Base-by-base conservation (phyloP, 345 rosid genomes). In the Eucalyptus cloeziana region DNA sequence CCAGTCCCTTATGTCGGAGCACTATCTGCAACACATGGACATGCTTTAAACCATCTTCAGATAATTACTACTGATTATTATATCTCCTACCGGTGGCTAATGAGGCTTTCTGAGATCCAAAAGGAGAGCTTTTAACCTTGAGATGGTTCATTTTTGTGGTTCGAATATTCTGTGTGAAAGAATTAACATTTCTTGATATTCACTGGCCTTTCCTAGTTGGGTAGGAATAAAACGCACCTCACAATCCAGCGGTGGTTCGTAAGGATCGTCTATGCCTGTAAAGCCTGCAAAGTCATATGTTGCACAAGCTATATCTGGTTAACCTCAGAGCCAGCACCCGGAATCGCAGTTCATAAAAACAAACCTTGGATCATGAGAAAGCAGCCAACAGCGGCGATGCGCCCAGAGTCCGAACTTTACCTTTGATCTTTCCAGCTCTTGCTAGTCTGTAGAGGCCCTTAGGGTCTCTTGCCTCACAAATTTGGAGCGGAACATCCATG, bases 381-480 rank as follows among this genome's bases (percentile, higher is more conserved):
- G 83, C 83, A 37, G 47, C 83, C 47, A 40, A 76, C 83, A 40
- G 45, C 83, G 10, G 83, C 83, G 43, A 76, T 40, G 83, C 83
- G 44, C 44, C 44, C 13, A 69, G 9, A 69, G 24, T 69, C 44
- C 24, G 40, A 67, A 60, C 69, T 5, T 15, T 91, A 95, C 99
- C 96, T 94, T 93, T 96, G 90, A 96, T 94, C 91, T 95, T 96
- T 90, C 99, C 98, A 1, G 97, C 95, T 86, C 99, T 94, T 86
- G 98, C 99, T 88, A 95, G 96, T 92, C 94, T 95, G 94, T 96
- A 96, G 5, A 96, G 93, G 88, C 98, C 98, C 93, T 96, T 96
- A 9, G 98, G 96, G 89, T 96, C 98, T 88, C 97, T 96, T 6
- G 93, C 95, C 92, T 96, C 99, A 45, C 98, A 96, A 88, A 94